Percentiles rank a stretch among this genome's conserved stretches.
Evolutionary conservation across 164 flowering plant genomes (phyloP).

Genomic region (Chimonanthus salicifolius): DNA sequence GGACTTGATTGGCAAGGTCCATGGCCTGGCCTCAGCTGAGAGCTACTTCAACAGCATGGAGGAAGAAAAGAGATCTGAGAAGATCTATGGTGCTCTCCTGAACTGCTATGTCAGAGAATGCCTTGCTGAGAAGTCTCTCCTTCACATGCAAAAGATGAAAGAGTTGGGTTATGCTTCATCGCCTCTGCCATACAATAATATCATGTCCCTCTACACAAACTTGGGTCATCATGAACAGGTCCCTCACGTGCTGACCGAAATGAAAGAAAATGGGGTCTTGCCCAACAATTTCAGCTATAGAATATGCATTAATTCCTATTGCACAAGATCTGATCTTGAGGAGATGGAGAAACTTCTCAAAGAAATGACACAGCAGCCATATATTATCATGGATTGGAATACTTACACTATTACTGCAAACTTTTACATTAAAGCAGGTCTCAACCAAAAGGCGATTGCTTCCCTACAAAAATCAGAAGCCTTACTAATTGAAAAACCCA

Average conservation of each 20-base stretch:
- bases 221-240: slow-evolving; percentile 36
- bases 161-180: slow-evolving; percentile 22
- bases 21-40: slow-evolving; percentile 37
- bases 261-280: slow-evolving; percentile 35
- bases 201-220: slow-evolving; percentile 32
- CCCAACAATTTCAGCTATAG: slow-evolving; percentile 25
- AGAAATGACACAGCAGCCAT: slow-evolving; percentile 30
- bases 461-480: slow-evolving; percentile 26
- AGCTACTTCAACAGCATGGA: slow-evolving; percentile 27
- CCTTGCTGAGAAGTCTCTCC: slow-evolving; percentile 36
- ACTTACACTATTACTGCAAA: slow-evolving; percentile 32
- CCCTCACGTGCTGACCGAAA: slow-evolving; percentile 36
- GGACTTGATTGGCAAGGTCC: slow-evolving; percentile 33
- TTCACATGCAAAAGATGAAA: slow-evolving; percentile 30
- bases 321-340: slow-evolving; percentile 25
- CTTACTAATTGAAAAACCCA: slow-evolving; percentile 5
- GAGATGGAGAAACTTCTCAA: slow-evolving; percentile 32
- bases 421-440: slow-evolving; percentile 36
- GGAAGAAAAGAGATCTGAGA: slow-evolving; percentile 7
- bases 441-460: slow-evolving; percentile 20
- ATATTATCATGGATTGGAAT: slow-evolving; percentile 23
- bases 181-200: slow-evolving; percentile 26
- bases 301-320: slow-evolving; percentile 30
- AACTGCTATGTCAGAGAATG: slow-evolving; percentile 26
- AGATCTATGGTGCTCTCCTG: slow-evolving; percentile 36